These are phyloP conservation scores for Entomophthora muscae DNA, from an alignment of 371 early-diverging fungal genomes.

Conservation along the genomic window DNA sequence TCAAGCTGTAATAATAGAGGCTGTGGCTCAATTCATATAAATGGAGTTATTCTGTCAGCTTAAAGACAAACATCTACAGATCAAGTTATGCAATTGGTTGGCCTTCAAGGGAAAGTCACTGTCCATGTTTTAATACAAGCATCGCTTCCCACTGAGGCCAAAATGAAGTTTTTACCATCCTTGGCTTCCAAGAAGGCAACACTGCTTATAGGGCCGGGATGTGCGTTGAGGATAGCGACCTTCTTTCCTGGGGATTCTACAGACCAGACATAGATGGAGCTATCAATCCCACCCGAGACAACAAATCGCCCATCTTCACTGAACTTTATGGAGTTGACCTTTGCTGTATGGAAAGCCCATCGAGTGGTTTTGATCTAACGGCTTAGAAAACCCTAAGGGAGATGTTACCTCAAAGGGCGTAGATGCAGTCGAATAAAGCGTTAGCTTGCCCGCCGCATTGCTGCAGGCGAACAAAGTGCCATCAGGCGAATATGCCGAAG, in stretches of 20 bases:
- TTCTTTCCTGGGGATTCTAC: conserved; percentile 56
- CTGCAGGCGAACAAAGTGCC: conserved; percentile 59
- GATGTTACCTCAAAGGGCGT: conserved; percentile 19
- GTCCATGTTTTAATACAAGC: neutral
- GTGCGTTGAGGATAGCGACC: conserved; percentile 16
- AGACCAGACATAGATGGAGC: conserved; percentile 80
- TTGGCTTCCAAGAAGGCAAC: neutral
- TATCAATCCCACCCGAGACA: conserved; percentile 74
- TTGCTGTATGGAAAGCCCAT: conserved; percentile 86
- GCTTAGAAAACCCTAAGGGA: neutral
- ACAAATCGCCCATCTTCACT: conserved; percentile 50
- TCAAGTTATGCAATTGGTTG: too few species aligned
- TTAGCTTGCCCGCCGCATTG: conserved; percentile 63
- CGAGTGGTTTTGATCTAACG: conserved; percentile 14
- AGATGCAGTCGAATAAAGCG: conserved; percentile 40
- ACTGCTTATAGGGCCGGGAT: neutral
- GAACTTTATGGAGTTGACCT: conserved; percentile 65
- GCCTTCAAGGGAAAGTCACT: neutral
- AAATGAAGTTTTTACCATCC: neutral
- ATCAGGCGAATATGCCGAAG: conserved; percentile 51
- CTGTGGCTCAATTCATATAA: too few species aligned
- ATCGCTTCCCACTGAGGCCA: neutral
- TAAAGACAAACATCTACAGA: too few species aligned
- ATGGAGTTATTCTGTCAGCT: too few species aligned
- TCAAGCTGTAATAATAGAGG: too few species aligned